Conservation (phyloP, 495 filamentous ascomycete genomes). For the Viridothelium virens region DNA sequence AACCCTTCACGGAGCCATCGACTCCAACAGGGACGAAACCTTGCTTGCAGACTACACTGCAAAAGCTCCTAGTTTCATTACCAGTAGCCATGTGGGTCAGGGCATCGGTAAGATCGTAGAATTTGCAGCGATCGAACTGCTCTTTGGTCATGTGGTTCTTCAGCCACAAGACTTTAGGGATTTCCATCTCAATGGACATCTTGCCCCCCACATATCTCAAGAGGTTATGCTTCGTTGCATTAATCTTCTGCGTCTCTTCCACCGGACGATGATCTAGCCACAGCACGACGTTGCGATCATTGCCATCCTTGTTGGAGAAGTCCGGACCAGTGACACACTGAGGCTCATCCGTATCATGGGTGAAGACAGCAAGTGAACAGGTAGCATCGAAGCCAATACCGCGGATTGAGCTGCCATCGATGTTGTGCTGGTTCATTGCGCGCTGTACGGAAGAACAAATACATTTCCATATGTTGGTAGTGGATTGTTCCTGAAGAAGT, state of each 20-base stretch:
- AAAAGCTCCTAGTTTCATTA: slow-evolving; percentile 82
- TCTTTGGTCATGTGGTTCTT: slow-evolving; percentile 97
- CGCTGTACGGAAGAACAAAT: slow-evolving; percentile 76
- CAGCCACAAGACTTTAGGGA: slow-evolving; percentile 94
- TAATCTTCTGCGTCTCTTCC: slow-evolving; percentile 83
- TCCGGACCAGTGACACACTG: slow-evolving; percentile 80
- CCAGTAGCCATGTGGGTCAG: slow-evolving; percentile 94
- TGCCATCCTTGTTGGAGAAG: slow-evolving; percentile 60
- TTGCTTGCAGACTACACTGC: slow-evolving; percentile 91
- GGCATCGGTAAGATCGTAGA: slow-evolving; percentile 91
- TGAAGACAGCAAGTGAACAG: slow-evolving; percentile 87
- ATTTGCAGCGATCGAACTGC: slow-evolving; percentile 84
- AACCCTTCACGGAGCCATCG: slow-evolving; percentile 94
- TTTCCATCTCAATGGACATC: slow-evolving; percentile 99
- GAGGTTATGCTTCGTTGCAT: slow-evolving; percentile 84
- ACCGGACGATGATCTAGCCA: slow-evolving; percentile 91
- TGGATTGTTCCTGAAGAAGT: slow-evolving; percentile 83
- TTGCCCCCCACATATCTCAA: slow-evolving; percentile 90
- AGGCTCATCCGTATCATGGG: slow-evolving; percentile 79
- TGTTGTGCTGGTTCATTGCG: slow-evolving; percentile 67
- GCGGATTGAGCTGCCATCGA: slow-evolving; percentile 62
- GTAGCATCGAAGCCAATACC: slow-evolving; percentile 97
- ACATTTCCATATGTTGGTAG: slow-evolving; percentile 86
- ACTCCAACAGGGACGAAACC: slow-evolving; percentile 91
- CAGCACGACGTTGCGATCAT: slow-evolving; percentile 81